These are phyloP conservation scores for Onygenales sp. DNA, from an alignment of 2,329 filamentous ascomycete species.

Conservation along the genomic window DNA sequence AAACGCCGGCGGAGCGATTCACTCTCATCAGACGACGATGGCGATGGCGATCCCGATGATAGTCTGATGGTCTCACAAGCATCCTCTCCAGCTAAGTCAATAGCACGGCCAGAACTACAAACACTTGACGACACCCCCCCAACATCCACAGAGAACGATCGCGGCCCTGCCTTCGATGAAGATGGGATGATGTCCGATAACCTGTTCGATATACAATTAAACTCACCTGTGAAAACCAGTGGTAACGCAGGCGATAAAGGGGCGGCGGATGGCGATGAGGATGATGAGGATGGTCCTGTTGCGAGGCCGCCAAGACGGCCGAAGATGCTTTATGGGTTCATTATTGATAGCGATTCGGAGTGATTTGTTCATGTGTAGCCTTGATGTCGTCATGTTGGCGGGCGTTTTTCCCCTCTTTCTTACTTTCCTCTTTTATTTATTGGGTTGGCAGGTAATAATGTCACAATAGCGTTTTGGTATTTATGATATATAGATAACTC, in stretches of 20 bases:
- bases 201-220: conserved; percentile 1
- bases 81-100: conserved; percentile 5
- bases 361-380: conserved; percentile 8
- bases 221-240: background rate
- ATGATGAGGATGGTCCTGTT: conserved; percentile 24
- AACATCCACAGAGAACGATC: conserved; percentile 23
- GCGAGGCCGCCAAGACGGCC: conserved; percentile 24
- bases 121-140: conserved; percentile 12
- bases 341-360: conserved; percentile 36
- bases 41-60: conserved; percentile 3
- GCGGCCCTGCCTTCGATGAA: conserved; percentile 19
- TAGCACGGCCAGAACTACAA: background rate
- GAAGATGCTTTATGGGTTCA: conserved; percentile 28
- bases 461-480: no score
- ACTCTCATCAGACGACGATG: conserved; percentile 5
- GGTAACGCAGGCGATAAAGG: background rate
- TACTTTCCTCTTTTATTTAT: no score
- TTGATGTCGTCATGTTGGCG: background rate
- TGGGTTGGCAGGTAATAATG: no score
- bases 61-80: background rate
- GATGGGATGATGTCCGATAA: conserved; percentile 2
- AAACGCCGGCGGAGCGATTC: conserved; percentile 5
- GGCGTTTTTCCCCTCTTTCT: background rate
- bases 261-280: conserved; percentile 8
- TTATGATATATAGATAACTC: no score